These are phyloP conservation scores for Babesia ovis DNA, from an alignment of 169 alveolate genomes.

Conservation along the genomic window DNA sequence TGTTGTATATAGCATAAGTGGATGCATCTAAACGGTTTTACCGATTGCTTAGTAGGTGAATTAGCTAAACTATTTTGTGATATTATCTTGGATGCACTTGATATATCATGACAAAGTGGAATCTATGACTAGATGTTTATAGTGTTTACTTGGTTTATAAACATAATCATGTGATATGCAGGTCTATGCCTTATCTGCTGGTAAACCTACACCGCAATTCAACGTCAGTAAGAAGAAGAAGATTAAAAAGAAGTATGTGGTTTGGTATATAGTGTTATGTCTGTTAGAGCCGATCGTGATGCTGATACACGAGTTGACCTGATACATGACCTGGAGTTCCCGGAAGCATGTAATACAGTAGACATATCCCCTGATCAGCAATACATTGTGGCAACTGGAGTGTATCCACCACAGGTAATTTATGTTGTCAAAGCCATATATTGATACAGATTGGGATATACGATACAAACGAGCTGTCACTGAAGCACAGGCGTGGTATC, in stretches of 20 bases:
- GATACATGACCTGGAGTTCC: conserved; percentile 77
- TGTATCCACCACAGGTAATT: conserved; percentile 76
- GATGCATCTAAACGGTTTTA: no score
- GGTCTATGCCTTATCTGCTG: conserved; percentile 67
- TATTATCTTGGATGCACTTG: no score
- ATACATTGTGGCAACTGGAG: conserved; percentile 73
- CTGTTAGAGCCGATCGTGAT: conserved; percentile 47
- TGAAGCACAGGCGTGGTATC: conserved; percentile 77
- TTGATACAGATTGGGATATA: conserved; percentile 66
- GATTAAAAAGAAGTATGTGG: conserved; percentile 42
- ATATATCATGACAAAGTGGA: no score
- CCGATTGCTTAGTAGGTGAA: no score
- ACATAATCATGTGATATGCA: background rate
- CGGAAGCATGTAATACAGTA: conserved; percentile 74
- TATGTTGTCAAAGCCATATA: background rate
- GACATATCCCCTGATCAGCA: conserved; percentile 72
- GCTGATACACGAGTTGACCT: conserved; percentile 65
- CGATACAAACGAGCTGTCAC: conserved; percentile 73
- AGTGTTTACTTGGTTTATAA: background rate
- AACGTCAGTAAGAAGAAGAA: conserved; percentile 30
- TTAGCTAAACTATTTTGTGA: no score
- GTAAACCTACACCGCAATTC: conserved; percentile 59
- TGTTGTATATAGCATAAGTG: background rate
- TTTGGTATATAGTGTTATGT: background rate
- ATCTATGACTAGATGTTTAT: no score